Percentiles rank a stretch among this genome's conserved stretches.
These are phyloP conservation scores for Neurospora sp. DNA, from an alignment of 2,329 filamentous ascomycete species.

Conservation along the genomic window DNA sequence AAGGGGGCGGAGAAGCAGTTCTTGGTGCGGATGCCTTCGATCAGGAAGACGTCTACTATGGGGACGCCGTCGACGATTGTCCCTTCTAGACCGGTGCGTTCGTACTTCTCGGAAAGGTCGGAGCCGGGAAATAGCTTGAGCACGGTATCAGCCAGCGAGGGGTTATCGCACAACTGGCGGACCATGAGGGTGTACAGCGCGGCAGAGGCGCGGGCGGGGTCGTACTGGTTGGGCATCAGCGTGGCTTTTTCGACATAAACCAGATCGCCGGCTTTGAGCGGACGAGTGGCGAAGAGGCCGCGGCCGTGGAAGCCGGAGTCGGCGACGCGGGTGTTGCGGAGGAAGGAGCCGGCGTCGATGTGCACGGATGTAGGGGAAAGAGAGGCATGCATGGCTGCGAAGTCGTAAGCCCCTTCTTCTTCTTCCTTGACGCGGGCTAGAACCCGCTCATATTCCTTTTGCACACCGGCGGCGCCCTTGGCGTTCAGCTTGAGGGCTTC, in stretches of 20 bases:
- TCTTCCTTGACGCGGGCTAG: slow-evolving; percentile 20
- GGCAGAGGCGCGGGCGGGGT: slow-evolving; percentile 28
- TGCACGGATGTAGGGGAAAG: slow-evolving; percentile 14
- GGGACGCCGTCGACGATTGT: slow-evolving; percentile 24
- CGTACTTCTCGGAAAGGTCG: slow-evolving; percentile 11
- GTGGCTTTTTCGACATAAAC: slow-evolving; percentile 33
- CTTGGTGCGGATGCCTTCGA: slow-evolving; percentile 30
- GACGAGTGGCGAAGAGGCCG: slow-evolving; percentile 31
- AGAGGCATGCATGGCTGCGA: slow-evolving; percentile 17
- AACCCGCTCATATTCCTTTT: slow-evolving; percentile 17
- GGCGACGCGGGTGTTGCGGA: slow-evolving; percentile 22
- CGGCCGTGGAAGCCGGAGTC: slow-evolving; percentile 26
- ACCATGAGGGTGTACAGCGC: slow-evolving; percentile 32
- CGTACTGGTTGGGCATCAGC: slow-evolving; percentile 31
- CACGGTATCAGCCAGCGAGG: slow-evolving; percentile 23
- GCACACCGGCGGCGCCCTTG: slow-evolving; percentile 8
- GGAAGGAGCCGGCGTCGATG: slow-evolving; percentile 26
- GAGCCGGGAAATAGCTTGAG: slow-evolving; percentile 25
- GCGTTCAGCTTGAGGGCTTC: slow-evolving; percentile 17
- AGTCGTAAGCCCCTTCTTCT: slow-evolving; percentile 17
- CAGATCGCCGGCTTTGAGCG: slow-evolving; percentile 27
- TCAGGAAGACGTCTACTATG: slow-evolving; percentile 28
- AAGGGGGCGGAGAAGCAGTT: slow-evolving; percentile 29
- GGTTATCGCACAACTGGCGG: slow-evolving; percentile 29
- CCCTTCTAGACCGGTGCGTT: slow-evolving; percentile 22